Evolutionary conservation across 1,139 yeast species (phyloP), one percentile per base, ranked within the genome.

Genomic region (Sugiyamaella castrensis): DNA sequence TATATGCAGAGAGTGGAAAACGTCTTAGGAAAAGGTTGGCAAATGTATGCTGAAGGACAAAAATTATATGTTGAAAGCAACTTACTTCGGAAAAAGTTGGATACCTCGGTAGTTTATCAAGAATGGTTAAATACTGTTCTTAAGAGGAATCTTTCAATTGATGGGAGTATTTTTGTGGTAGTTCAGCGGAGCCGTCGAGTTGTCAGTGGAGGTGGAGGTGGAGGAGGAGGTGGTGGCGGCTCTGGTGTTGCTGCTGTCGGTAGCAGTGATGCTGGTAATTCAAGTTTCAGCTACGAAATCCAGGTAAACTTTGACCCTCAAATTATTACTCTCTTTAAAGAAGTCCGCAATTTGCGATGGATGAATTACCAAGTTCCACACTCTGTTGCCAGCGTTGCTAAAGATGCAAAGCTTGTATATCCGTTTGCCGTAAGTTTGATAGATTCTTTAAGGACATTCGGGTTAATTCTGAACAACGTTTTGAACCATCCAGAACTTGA

Each of bases 1-100:
- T 63, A 80, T 27, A 61, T 72, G 49, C 59, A 66, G 9, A 70
- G 78, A 37, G 68, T 81, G 8, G 79, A 77, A 43, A 63, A 73
- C 11, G 73, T 82, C 1, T 71, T 91, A 9, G 96, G 97, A 0
- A 61, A 71, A 11, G 84, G 82, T 29, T 91, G 97, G 97, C 72
- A 70, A 43, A 74, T 79, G 38, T 87, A 83, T 57, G 81, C 91
- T 0, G 82, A 84, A 43, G 97, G 96, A 0, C 77, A 74, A 47
- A 79, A 76, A 54, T 76, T 91, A 1, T 71, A 75, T 12, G 64
- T 72, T 1, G 87, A 81, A 51, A 73, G 81, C 12, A 59, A 63
- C 1, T 66, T 70, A 1, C 70, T 85, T 40, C 60, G 72, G 13
- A 67, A 71, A 19, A 76, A 73, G 41, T 67, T 82, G 10, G 72